These are phyloP conservation scores for Cryptococcus floricola DNA, from an alignment of 1,284 basidiomycete genomes.

Conservation along the genomic window DNA sequence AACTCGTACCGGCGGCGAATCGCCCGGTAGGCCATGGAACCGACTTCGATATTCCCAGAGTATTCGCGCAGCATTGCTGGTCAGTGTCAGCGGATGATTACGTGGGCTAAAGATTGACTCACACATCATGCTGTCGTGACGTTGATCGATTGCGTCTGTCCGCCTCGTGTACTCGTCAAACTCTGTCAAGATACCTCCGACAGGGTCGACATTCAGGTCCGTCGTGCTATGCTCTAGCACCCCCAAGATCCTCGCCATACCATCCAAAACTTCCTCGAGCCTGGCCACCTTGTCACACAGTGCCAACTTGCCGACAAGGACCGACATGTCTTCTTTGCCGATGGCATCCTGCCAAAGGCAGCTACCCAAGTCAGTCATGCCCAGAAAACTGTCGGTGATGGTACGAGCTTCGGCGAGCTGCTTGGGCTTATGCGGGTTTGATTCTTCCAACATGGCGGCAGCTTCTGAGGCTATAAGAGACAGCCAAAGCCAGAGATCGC, in stretches of 20 bases:
- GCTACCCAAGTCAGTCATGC: constrained; percentile 9
- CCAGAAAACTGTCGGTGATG: constrained; percentile 14
- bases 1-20: constrained; percentile 33
- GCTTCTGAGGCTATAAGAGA: constrained; percentile 27
- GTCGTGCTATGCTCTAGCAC: constrained; percentile 24
- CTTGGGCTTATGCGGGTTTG: constrained; percentile 13
- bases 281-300: constrained; percentile 36
- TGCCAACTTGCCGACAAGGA: constrained; percentile 30
- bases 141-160: constrained; percentile 26
- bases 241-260: constrained; percentile 18
- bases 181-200: constrained; percentile 27
- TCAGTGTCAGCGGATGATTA: not conserved
- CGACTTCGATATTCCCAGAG: constrained; percentile 17
- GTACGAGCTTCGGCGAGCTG: constrained; percentile 16
- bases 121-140: constrained; percentile 36
- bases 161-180: constrained; percentile 22
- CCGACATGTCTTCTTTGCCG: constrained; percentile 11
- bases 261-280: constrained; percentile 32
- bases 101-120: constrained; percentile 5
- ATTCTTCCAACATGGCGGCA: constrained; percentile 25
- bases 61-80: constrained; percentile 7
- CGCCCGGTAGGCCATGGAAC: constrained; percentile 33
- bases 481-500: constrained; percentile 36
- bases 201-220: constrained; percentile 12
- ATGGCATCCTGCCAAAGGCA: constrained; percentile 17